Evolutionary conservation across 192 early-diverging fungal genomes (phyloP).

Genomic region (Lunasporangiospora selenospora): DNA sequence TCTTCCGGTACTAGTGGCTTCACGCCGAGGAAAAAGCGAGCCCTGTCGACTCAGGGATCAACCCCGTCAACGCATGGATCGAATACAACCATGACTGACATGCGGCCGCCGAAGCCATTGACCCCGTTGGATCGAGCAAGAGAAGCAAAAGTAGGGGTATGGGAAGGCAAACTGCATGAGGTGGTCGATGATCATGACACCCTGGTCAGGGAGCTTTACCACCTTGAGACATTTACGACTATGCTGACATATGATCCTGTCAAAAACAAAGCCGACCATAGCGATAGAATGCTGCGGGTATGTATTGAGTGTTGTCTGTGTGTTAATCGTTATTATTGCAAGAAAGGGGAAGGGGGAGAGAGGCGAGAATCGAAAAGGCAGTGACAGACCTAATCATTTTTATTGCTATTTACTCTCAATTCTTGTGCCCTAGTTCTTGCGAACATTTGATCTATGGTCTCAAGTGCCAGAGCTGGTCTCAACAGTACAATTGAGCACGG

Average conservation of each 20-base stretch:
- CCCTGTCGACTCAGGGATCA: slow-evolving; percentile 6
- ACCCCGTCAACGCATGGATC: background rate
- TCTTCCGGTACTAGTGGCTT: slow-evolving; percentile 3
- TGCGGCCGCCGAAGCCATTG: slow-evolving; percentile 20
- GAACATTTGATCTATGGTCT: slow-evolving; percentile 55
- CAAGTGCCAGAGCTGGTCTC: slow-evolving; percentile 54
- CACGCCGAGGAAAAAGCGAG: slow-evolving; percentile 21
- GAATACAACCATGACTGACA: background rate
- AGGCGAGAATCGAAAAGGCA: too few relatives aligned
- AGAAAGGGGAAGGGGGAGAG: too few relatives aligned
- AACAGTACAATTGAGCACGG: slow-evolving; percentile 43
- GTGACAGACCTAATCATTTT: background rate
- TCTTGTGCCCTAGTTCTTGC: slow-evolving; percentile 18
- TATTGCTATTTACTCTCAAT: background rate
- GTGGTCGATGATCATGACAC: slow-evolving; percentile 61
- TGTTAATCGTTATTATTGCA: background rate
- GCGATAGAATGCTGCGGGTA: slow-evolving; percentile 62
- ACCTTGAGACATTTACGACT: slow-evolving; percentile 59
- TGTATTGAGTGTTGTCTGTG: slow-evolving; percentile 9
- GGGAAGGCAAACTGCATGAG: slow-evolving; percentile 51
- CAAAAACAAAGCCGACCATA: slow-evolving; percentile 56
- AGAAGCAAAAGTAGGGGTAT: slow-evolving; percentile 38
- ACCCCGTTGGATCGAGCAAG: slow-evolving; percentile 55
- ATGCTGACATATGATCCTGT: slow-evolving; percentile 60
- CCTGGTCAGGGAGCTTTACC: slow-evolving; percentile 62